phyloP scores from a whole-genome alignment of 2,329 filamentous ascomycete species.

The Penicillium hesseltinei region DNA sequence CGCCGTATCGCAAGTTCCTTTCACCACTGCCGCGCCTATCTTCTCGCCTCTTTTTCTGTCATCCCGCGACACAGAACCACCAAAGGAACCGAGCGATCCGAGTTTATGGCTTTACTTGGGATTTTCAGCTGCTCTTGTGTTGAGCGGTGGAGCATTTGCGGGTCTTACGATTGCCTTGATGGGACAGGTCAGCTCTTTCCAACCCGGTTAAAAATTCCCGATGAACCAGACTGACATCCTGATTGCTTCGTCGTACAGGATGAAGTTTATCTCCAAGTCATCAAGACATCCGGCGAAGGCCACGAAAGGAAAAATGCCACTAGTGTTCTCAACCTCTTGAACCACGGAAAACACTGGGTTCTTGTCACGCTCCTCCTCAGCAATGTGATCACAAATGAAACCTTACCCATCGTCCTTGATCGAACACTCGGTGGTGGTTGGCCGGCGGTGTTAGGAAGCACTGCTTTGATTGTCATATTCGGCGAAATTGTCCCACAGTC shows the following conservation, averaged over 20 bases:
- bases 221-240: background rate
- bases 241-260: constrained; percentile 56
- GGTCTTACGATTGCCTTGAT: constrained; percentile 72
- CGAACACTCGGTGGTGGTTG: constrained; percentile 90
- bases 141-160: constrained; percentile 89
- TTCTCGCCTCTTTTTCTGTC: constrained; percentile 18
- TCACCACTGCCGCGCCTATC: constrained; percentile 40
- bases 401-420: constrained; percentile 90
- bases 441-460: constrained; percentile 90
- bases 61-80: constrained; percentile 38
- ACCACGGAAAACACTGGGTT: constrained; percentile 96
- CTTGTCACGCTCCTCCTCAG: constrained; percentile 88
- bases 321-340: constrained; percentile 74
- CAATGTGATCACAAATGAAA: constrained; percentile 98
- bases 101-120: constrained; percentile 78
- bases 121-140: constrained; percentile 74
- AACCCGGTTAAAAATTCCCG: constrained; percentile 26
- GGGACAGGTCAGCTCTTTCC: constrained; percentile 49
- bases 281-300: constrained; percentile 79
- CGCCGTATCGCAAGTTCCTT: constrained; percentile 38
- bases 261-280: constrained; percentile 95
- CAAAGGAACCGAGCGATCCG: constrained; percentile 57
- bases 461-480: constrained; percentile 94
- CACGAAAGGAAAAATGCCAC: constrained; percentile 83
- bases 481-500: constrained; percentile 96